Evolutionary conservation across 768 basidiomycete species (phyloP), one percentile per base, ranked within the genome.

Genomic region (Rhizopogon sp.): DNA sequence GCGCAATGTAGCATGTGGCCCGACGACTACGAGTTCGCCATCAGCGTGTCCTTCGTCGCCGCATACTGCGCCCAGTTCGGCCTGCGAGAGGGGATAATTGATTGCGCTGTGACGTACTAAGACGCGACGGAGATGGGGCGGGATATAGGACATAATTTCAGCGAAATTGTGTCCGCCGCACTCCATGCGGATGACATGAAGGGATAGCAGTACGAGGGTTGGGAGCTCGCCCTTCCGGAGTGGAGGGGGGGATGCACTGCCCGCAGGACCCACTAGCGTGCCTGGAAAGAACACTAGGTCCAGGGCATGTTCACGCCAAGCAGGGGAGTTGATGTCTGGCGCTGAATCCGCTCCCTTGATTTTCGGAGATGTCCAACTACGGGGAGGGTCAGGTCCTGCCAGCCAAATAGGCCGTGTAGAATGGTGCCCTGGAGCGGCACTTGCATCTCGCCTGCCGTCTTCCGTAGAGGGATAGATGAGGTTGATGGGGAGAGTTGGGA

Each of bases 1-100:
- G 16, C 69, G 75, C 3, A 84, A 62, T 6, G 67, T 59, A 8
- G 77, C 77, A 22, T 71, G 64, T 0, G 83, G 84, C 13, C 84
- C 85, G 28, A 88, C 76, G 22, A 91, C 64, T 39, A 90, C 64
- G 10, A 88, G 69, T 56, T 90, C 89, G 0, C 85, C 82, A 50
- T 81, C 79, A 3, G 77, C 75, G 61, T 86, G 81, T 1, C 79
- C 76, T 5, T 80, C 69, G 0, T 74, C 71, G 35, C 73, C 74
- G 52, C 79, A 77, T 5, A 89, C 63, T 7, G 77, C 72, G 50
- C 76, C 75, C 17, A 90, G 72, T 53, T 79, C 78, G 20, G 70
- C 63, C 51, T 66, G 73, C 5, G 76, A 70, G 17, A 90, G 68
- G 2, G 89, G 88, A 1, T 70, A 65, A 52, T 83, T 76, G 11